A percentile compares a stretch with the other conserved stretches of the same genome.
Evolutionary conservation across 495 filamentous ascomycete genomes (phyloP).

Genomic region (Penicillium subrubescens): DNA sequence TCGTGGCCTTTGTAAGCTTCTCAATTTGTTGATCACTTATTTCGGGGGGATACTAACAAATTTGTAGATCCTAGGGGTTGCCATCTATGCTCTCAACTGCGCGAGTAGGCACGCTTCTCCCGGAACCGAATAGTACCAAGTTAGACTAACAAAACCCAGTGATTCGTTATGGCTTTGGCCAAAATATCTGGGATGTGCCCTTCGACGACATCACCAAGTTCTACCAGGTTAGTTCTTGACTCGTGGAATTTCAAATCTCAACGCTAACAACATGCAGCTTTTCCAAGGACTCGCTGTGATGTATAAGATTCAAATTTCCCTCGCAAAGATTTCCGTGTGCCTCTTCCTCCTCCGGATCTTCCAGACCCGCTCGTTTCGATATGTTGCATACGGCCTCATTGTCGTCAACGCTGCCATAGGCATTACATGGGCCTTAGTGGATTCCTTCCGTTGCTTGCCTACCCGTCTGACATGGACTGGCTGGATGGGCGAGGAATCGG

Average conservation of each 20-base stretch:
- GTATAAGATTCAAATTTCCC: conserved; percentile 40
- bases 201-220: conserved; percentile 27
- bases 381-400: conserved; percentile 34
- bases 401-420: conserved; percentile 34
- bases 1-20: conserved; percentile 27
- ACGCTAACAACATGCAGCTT: conserved; percentile 15
- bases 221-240: conserved; percentile 22
- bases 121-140: not conserved
- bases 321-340: conserved; percentile 54
- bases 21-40: too few relatives aligned
- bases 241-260: too few relatives aligned
- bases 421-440: conserved; percentile 34
- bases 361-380: conserved; percentile 36
- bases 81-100: conserved; percentile 20
- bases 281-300: conserved; percentile 33
- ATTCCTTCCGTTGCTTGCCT: conserved; percentile 38
- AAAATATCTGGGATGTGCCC: conserved; percentile 35
- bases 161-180: conserved; percentile 31
- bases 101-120: conserved; percentile 15
- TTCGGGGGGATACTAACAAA: conserved; percentile 1
- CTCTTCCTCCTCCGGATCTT: conserved; percentile 50
- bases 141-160: conserved; percentile 21
- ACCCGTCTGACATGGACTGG: conserved; percentile 36
- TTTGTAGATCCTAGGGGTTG: conserved; percentile 21
- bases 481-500: conserved; percentile 27